Conservation (phyloP, 257 asterid genomes). For the Ilex aquifolium region DNA sequence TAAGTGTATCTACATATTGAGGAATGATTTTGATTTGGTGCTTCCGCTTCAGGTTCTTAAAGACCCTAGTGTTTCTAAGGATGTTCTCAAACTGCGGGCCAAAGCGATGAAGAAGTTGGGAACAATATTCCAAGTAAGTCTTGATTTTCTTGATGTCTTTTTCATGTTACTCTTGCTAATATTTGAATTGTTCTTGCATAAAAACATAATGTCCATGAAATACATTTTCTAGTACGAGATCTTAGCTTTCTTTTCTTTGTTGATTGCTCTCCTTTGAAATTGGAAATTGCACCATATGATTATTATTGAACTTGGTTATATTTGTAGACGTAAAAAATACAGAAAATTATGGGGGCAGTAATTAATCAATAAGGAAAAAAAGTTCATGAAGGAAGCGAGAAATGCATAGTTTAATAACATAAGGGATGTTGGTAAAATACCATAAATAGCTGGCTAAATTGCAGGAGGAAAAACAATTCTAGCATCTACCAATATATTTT, state of each 20-base stretch:
- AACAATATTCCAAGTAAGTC: slow-evolving; percentile 60
- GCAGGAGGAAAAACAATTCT: too few relatives aligned
- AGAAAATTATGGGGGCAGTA: too few relatives aligned
- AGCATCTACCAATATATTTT: too few relatives aligned
- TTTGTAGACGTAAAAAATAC: too few relatives aligned
- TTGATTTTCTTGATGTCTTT: background rate
- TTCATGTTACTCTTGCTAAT: background rate
- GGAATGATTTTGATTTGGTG: background rate
- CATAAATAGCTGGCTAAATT: too few relatives aligned
- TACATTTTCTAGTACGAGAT: too few relatives aligned
- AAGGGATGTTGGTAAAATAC: too few relatives aligned
- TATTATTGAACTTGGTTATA: background rate
- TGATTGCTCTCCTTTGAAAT: background rate
- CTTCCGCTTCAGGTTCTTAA: slow-evolving; percentile 50
- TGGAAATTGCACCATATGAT: background rate
- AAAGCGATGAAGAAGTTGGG: slow-evolving; percentile 70
- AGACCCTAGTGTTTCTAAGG: slow-evolving; percentile 63
- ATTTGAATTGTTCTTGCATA: background rate
- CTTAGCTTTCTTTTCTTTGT: background rate
- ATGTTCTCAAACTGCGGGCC: slow-evolving; percentile 56
- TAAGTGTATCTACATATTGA: background rate
- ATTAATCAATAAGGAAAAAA: too few relatives aligned
- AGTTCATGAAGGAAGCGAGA: too few relatives aligned
- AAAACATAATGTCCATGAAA: background rate
- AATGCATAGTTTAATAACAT: too few relatives aligned